phyloP scores from a whole-genome alignment of 768 basidiomycete genomes.

The Macrolepiota albuminosa region DNA sequence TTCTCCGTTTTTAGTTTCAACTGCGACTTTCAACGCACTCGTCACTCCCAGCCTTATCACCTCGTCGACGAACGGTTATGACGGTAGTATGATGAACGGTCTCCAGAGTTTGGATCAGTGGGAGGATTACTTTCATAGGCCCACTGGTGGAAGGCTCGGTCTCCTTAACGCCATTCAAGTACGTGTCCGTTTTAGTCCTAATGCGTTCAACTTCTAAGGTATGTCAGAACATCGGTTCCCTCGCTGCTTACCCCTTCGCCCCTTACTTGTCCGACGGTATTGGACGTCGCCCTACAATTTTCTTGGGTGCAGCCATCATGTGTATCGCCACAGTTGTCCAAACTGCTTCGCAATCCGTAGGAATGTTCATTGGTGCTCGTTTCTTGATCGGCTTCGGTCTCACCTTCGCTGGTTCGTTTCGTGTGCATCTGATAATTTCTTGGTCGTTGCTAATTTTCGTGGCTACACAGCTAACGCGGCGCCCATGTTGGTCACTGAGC shows the following conservation, averaged over 20 bases:
- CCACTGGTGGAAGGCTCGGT: conserved; percentile 54
- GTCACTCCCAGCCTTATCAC: conserved; percentile 52
- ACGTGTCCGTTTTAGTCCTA: conserved; percentile 13
- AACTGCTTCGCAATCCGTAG: conserved; percentile 63
- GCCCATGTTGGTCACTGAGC: conserved; percentile 79
- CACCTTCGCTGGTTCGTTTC: conserved; percentile 53
- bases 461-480: conserved; percentile 54
- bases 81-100: conserved; percentile 79
- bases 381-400: conserved; percentile 77
- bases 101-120: conserved; percentile 66
- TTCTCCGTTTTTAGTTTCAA: background rate
- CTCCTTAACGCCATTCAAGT: conserved; percentile 74
- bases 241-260: conserved; percentile 66
- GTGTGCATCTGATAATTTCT: conserved; percentile 7
- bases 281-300: conserved; percentile 62
- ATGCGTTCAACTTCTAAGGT: background rate
- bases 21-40: background rate
- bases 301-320: conserved; percentile 71
- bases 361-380: conserved; percentile 80
- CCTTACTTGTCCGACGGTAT: conserved; percentile 70
- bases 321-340: conserved; percentile 63
- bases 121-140: conserved; percentile 55
- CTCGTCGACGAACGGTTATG: conserved; percentile 72
- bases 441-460: background rate
- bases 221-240: conserved; percentile 59